Evolutionary conservation across 225 moss, liverwort and hornwort species (phyloP), one percentile per base, ranked within the genome.

Genomic region (Marchantia polymorpha): DNA sequence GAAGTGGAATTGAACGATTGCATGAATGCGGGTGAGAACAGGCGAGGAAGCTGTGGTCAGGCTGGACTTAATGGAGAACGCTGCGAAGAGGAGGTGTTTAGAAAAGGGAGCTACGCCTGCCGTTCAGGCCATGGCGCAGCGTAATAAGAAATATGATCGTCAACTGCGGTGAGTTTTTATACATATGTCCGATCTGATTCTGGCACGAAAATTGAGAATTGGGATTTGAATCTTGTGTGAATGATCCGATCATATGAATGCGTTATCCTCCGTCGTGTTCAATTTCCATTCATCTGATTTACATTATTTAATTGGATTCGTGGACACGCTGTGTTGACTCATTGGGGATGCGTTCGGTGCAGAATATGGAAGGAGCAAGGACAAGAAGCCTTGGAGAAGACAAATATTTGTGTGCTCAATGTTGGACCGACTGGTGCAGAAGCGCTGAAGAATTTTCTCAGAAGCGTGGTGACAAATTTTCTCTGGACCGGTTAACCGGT

Each of bases 301-400:
- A 60, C 25, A 52, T 7, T 20, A 39, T 17, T 76, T 63, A 4
- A 1, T 39, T 20, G 39, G 39, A 39, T 71, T 26, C 11, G 22
- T 59, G 19, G 12, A 65, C 50, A 10, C 30, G 39, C 10, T 27
- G 23, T 76, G 60, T 74, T 69, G 51, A 74, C 69, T 72, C 25
- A 64, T 46, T 19, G 54, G 31, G 25, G 55, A 39, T 29, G 52
- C 69, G 78, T 47, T 25, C 7, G 82, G 69, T 58, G 81, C 89
- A 99, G 97, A 87, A 90, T 99, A 87, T 99, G 94, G 97, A 95
- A 95, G 30, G 99, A 99, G 84, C 99, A 99, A 78, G 99, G 99
- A 29, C 99, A 99, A 83, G 81, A 90, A 79, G 91, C 99, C 64
- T 86, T 99, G 69, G 99, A 99, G 80, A 83, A 89, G 74, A 93